Conservation (phyloP, 345 rosid species). For the Pistacia atlantica region DNA sequence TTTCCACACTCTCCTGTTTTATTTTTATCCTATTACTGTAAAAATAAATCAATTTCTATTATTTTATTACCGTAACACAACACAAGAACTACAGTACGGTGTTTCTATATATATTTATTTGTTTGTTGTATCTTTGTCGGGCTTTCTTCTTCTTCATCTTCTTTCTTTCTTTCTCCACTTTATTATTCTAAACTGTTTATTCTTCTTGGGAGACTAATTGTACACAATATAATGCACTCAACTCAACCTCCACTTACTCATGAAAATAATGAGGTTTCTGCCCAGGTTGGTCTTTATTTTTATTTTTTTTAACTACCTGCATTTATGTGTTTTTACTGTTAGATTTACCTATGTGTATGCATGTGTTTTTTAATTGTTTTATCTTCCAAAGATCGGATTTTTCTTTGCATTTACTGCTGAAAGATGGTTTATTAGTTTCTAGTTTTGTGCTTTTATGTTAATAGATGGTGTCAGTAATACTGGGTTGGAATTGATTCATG, state of each 20-base stretch:
- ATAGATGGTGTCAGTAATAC: not conserved
- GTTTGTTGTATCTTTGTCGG: not conserved
- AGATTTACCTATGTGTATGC: not conserved
- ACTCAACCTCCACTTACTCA: conserved; percentile 20
- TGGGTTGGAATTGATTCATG: not conserved
- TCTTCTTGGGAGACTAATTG: not conserved
- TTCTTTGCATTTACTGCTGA: not conserved
- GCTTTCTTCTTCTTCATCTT: not conserved
- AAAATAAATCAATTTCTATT: too few species aligned
- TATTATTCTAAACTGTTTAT: not conserved
- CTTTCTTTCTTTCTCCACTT: not conserved
- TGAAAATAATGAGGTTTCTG: conserved; percentile 23
- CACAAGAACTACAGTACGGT: too few species aligned
- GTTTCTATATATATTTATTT: not conserved
- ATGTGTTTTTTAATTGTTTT: not conserved
- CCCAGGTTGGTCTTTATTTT: conserved; percentile 18
- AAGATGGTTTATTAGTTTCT: not conserved
- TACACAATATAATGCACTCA: conserved; percentile 23
- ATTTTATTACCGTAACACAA: too few species aligned
- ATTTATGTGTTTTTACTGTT: not conserved
- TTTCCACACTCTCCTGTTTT: not conserved
- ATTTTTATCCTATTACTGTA: not conserved
- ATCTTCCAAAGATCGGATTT: not conserved
- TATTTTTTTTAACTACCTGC: not conserved
- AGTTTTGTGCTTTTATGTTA: not conserved